Conservation (phyloP, 2,329 filamentous ascomycete genomes). For the Xylaria sp. region DNA sequence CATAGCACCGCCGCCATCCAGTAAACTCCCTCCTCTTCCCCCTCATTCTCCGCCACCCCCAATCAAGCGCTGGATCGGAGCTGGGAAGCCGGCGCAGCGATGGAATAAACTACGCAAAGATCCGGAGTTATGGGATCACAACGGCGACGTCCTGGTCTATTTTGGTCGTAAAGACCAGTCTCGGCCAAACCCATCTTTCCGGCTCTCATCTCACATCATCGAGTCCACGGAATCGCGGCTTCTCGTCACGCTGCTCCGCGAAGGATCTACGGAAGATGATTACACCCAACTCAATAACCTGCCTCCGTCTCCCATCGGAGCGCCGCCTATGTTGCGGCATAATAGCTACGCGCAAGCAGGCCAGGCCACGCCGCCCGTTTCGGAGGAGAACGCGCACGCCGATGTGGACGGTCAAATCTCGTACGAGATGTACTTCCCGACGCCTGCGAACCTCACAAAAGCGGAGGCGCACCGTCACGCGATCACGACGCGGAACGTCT, state of each 20-base stretch:
- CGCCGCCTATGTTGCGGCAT: slow-evolving; percentile 55
- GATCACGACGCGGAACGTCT: slow-evolving; percentile 75
- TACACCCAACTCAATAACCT: slow-evolving; percentile 48
- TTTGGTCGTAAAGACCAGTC: slow-evolving; percentile 60
- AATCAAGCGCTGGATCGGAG: slow-evolving; percentile 66
- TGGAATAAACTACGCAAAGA: slow-evolving; percentile 71
- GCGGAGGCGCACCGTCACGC: slow-evolving; percentile 66
- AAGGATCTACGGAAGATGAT: slow-evolving; percentile 64
- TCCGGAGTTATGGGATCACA: slow-evolving; percentile 69
- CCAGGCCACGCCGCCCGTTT: slow-evolving; percentile 58
- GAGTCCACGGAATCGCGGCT: slow-evolving; percentile 67
- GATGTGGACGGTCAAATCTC: slow-evolving; percentile 66
- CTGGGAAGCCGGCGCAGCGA: slow-evolving; percentile 59
- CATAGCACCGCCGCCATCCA: slow-evolving; percentile 56
- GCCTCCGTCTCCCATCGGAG: slow-evolving; percentile 57
- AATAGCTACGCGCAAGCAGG: slow-evolving; percentile 47
- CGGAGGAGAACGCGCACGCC: slow-evolving; percentile 56
- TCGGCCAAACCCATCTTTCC: slow-evolving; percentile 64
- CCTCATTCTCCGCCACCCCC: slow-evolving; percentile 52
- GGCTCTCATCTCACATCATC: slow-evolving; percentile 68
- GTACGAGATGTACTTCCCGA: slow-evolving; percentile 72
- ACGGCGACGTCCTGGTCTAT: slow-evolving; percentile 69
- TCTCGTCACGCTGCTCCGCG: slow-evolving; percentile 64
- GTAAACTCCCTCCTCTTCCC: slow-evolving; percentile 58
- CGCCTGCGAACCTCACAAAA: slow-evolving; percentile 61